Evolutionary conservation across 164 flowering plant species (phyloP), one percentile per base, ranked within the genome.

Genomic region (Umbilicus rupestris): DNA sequence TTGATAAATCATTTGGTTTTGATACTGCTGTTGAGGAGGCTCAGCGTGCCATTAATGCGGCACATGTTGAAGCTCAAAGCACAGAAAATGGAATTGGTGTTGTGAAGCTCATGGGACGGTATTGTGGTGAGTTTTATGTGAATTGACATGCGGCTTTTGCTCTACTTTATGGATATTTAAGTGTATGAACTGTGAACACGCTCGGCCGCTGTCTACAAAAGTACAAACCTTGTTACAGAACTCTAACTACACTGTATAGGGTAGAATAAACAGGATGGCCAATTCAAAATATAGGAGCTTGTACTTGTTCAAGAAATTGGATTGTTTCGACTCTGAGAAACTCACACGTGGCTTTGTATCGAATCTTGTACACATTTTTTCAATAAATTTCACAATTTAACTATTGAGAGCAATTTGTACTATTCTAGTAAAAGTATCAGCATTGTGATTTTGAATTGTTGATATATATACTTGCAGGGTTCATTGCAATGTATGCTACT

Each of bases 11-110:
- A 58, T 91, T 91, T 79, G 95, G 97, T 59, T 91, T 91, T 79
- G 97, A 90, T 71, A 81, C 94, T 80, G 94, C 94, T 63, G 97
- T 90, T 57, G 97, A 90, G 74, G 97, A 90, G 71, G 97, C 97
- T 71, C 94, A 90, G 60, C 83, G 97, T 68, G 97, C 94, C 68
- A 90, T 90, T 64, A 86, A 90, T 82, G 94, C 97, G 16, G 97
- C 90, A n/a, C 97, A 90, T 80, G 94, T 90, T 67, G 97, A 91
- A 74, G 82, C 89, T 76, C 79, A 66, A 69, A 91, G 97, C 79
- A 64, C 76, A 1, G 97, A 91, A 76, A 85, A 91, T 78, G 92
- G 97, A 22, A 72, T 91, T 69, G 97, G 97, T 20, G 72, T 91
- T 37, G 97, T 91, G 69, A 91, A 88, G 78, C 77, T 91, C 39